Conservation (phyloP, 2,329 filamentous ascomycete species). For the Cercospora sojina region DNA sequence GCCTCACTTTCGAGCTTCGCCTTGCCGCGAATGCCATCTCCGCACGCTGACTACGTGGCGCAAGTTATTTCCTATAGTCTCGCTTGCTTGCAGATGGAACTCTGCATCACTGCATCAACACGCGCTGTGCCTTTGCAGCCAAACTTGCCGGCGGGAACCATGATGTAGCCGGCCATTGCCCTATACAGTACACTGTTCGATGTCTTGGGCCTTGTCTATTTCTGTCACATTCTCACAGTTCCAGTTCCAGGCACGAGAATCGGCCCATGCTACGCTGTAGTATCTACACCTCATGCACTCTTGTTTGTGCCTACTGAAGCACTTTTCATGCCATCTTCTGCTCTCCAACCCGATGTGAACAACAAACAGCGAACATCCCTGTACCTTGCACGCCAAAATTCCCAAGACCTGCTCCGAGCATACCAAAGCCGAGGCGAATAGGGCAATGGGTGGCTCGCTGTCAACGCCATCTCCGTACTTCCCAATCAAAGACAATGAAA, state of each 20-base stretch:
- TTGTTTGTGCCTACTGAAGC: neutral
- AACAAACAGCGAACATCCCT: constrained; percentile 1
- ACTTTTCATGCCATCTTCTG: neutral
- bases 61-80: neutral
- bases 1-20: neutral
- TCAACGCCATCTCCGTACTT: neutral
- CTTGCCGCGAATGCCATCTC: neutral
- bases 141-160: neutral
- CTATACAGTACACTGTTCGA: neutral
- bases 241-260: too few relatives aligned
- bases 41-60: neutral
- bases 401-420: constrained; percentile 2
- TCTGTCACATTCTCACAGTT: neutral
- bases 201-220: neutral
- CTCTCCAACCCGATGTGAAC: neutral
- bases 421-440: neutral
- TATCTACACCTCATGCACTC: neutral
- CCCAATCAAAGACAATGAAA: neutral
- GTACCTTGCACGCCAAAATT: neutral
- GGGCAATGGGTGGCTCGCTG: neutral
- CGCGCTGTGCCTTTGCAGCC: neutral
- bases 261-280: neutral
- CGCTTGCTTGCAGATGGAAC: neutral
- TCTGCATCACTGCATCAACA: neutral
- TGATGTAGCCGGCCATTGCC: neutral